Percentiles rank a stretch among this genome's conserved stretches.
Evolutionary conservation across 768 basidiomycete genomes (phyloP).

Genomic region (Glaciozyma antarctica): DNA sequence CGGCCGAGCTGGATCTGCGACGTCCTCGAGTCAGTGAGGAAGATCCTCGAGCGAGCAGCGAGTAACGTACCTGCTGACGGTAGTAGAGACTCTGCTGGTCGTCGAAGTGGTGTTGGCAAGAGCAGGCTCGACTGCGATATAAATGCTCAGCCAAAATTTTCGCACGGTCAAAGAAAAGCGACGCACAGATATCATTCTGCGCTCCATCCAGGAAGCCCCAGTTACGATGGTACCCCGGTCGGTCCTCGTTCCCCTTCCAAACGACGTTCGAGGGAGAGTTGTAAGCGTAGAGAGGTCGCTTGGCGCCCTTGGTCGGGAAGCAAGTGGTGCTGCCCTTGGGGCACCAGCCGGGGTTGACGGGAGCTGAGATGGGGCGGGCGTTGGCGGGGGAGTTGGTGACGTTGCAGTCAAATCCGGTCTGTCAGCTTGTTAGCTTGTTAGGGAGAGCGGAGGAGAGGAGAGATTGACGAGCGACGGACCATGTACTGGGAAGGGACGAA

Average conservation of each 20-base stretch:
- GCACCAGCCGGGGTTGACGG: constrained; percentile 21
- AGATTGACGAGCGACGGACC: background rate
- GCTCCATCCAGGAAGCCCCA: constrained; percentile 12
- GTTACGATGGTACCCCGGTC: constrained; percentile 9
- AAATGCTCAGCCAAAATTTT: too few relatives aligned
- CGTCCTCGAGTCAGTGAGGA: too few relatives aligned
- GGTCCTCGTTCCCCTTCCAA: background rate
- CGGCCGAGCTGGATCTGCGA: too few relatives aligned
- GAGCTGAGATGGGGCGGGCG: constrained; percentile 10
- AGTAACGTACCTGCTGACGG: too few relatives aligned
- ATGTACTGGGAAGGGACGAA: background rate
- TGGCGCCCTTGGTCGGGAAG: constrained; percentile 1
- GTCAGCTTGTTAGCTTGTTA: background rate
- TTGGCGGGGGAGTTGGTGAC: background rate
- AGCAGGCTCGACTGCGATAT: too few relatives aligned
- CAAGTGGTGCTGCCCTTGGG: constrained; percentile 7
- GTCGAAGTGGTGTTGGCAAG: too few relatives aligned
- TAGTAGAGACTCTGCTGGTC: too few relatives aligned
- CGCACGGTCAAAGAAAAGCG: too few relatives aligned
- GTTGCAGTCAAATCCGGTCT: constrained; percentile 9
- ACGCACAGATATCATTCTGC: background rate
- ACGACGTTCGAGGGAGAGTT: constrained; percentile 2
- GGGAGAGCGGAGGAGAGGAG: background rate
- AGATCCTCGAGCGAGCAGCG: too few relatives aligned
- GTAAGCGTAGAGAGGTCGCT: constrained; percentile 25